Conservation (phyloP, 148 eudicot genomes). For the Talinum fruticosum region DNA sequence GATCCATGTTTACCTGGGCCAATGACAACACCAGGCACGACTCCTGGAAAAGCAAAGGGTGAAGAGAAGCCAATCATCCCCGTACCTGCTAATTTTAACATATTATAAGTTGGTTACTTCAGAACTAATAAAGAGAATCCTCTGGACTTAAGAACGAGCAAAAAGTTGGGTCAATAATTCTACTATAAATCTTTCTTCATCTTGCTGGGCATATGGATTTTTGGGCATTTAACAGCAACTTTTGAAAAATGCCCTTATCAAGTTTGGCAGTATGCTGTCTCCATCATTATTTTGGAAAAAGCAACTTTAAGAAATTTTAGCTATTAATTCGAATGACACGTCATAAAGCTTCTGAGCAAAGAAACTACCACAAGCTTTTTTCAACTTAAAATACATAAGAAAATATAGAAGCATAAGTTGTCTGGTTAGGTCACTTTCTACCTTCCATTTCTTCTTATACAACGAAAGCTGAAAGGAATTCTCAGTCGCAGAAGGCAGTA, state of each 20-base stretch:
- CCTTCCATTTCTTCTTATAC: background rate
- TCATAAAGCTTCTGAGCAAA: background rate
- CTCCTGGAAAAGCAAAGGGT: slow-evolving; percentile 34
- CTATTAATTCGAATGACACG: background rate
- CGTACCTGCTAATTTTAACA: slow-evolving; percentile 33
- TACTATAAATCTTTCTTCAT: background rate
- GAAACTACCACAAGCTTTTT: background rate
- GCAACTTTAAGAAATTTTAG: background rate
- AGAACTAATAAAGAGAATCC: background rate
- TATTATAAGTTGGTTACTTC: background rate
- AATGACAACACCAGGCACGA: slow-evolving; percentile 24
- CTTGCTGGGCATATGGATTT: background rate
- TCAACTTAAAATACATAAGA: background rate
- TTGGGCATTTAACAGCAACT: background rate
- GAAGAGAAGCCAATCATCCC: slow-evolving; percentile 33
- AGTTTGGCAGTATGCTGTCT: slow-evolving; percentile 1
- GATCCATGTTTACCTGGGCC: slow-evolving; percentile 16
- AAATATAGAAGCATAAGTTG: background rate
- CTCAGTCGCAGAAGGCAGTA: background rate
- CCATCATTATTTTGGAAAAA: background rate
- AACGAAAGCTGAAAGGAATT: background rate
- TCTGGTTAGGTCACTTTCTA: background rate
- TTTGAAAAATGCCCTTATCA: background rate
- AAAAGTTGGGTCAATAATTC: background rate
- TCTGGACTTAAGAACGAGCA: background rate